Evolutionary conservation across 2,329 filamentous ascomycete genomes (phyloP).

Genomic region (Drechslerella stenobrocha): DNA sequence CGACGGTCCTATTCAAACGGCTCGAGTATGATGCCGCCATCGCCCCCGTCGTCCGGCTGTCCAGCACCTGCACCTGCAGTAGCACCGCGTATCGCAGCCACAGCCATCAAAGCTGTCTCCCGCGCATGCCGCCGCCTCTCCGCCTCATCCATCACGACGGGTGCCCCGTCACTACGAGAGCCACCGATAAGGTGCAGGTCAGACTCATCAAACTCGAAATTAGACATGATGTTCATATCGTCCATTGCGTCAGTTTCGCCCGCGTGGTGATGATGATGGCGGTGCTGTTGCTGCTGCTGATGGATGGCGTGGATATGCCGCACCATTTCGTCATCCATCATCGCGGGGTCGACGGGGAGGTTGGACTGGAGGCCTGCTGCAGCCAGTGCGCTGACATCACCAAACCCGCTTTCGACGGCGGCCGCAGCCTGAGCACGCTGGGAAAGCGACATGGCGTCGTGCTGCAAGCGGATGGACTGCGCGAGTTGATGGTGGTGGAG

Average conservation of each 20-base stretch:
- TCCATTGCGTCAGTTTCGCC: slow-evolving; percentile 25
- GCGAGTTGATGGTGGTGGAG: slow-evolving; percentile 45
- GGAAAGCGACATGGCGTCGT: slow-evolving; percentile 44
- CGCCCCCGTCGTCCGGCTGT: slow-evolving; percentile 12
- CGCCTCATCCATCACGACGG: slow-evolving; percentile 19
- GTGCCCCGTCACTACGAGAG: slow-evolving; percentile 19
- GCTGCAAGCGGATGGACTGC: slow-evolving; percentile 43
- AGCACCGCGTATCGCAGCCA: slow-evolving; percentile 16
- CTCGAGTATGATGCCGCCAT: slow-evolving; percentile 19
- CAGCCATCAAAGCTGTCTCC: slow-evolving; percentile 30
- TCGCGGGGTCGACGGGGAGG: slow-evolving; percentile 50
- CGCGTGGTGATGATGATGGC: slow-evolving; percentile 20
- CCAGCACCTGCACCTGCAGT: neutral
- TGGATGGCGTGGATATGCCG: slow-evolving; percentile 22
- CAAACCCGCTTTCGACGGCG: slow-evolving; percentile 25
- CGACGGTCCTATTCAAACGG: slow-evolving; percentile 22
- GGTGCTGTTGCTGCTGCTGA: slow-evolving; percentile 39
- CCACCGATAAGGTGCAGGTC: slow-evolving; percentile 32
- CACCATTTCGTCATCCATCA: slow-evolving; percentile 51
- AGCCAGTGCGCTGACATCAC: slow-evolving; percentile 8
- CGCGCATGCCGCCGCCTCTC: slow-evolving; percentile 12
- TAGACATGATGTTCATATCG: slow-evolving; percentile 38
- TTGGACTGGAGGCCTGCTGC: slow-evolving; percentile 20
- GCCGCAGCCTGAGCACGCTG: slow-evolving; percentile 18
- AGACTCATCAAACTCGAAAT: slow-evolving; percentile 38